Evolutionary conservation across 169 alveolate genomes (phyloP), one percentile per base, ranked within the genome.

Genomic region (Theileria annulata): DNA sequence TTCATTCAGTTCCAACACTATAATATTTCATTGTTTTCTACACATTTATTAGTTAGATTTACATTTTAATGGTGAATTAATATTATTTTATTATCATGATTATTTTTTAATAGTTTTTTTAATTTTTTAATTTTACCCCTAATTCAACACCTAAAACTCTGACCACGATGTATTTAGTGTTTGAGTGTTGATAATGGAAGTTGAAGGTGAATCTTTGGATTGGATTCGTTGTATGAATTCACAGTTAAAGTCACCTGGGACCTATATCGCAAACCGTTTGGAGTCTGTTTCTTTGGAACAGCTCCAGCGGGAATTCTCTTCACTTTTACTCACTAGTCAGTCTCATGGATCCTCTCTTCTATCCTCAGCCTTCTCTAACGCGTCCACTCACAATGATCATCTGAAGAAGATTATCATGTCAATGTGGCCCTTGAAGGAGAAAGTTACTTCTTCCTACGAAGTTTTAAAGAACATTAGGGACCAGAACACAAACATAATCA

Each of bases 181-280:
- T 42, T 10, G 13, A 42, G 17, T 42, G 51, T 42, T 3, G 15
- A 42, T n/a, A 42, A 42, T 42, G 51, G 51, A 42, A 10, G 3
- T 8, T 1, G 13, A 3, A 17, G 6, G 59, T 12, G 85, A 84
- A 5, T 30, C 87, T 31, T 66, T 84, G 51, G 90, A 84, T 42
- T 75, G 79, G 79, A 58, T 84, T 49, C 54, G 74, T 19, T 76
- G 84, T 2, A 66, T 77, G 30, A 70, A 33, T 48, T 0, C 35
- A 4, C 89, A 75, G 31, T 74, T 82, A 48, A 70, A 49, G 75
- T 76, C 86, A 2, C 89, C 89, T 3, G 89, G 89, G 49, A 72
- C 56, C 49, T 84, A 58, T 33, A 77, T 76, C 2, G 75, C 82
- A 1, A 3, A 76, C 10, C 62, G 87, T 54, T 58, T 84, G 63